A percentile compares a stretch with the other conserved stretches of the same genome.
Evolutionary conservation across 2,329 filamentous ascomycete genomes (phyloP).

Genomic region (Colletotrichum simmondsii): DNA sequence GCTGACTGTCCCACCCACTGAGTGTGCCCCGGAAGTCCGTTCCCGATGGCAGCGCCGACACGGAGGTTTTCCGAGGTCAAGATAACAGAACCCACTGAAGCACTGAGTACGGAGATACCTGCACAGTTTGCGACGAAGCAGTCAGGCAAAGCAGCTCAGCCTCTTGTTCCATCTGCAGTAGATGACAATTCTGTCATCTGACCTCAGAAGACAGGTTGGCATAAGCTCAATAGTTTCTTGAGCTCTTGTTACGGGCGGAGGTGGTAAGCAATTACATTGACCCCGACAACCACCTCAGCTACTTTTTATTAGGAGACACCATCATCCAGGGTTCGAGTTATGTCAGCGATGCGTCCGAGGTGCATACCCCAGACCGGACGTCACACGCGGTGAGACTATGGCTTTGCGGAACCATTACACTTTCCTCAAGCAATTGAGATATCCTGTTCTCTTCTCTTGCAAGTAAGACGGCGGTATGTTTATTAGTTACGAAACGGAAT

Average conservation of each 20-base stretch:
- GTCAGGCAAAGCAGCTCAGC: background rate
- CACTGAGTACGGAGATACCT: background rate
- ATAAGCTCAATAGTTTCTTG: background rate
- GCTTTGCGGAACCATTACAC: background rate
- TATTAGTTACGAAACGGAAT: background rate
- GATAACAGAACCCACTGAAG: background rate
- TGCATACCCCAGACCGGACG: constrained; percentile 5
- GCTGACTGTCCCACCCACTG: background rate
- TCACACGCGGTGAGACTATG: background rate
- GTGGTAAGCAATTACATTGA: constrained; percentile 12
- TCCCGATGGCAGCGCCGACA: constrained; percentile 2
- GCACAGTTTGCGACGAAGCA: background rate
- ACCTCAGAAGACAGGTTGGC: background rate
- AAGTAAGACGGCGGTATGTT: background rate
- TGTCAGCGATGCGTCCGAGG: background rate
- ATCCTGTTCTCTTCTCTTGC: background rate
- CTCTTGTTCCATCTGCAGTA: background rate
- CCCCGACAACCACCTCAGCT: background rate
- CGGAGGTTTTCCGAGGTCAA: constrained; percentile 27
- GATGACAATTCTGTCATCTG: background rate
- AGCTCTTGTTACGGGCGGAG: background rate
- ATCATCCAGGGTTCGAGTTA: background rate
- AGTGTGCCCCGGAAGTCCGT: constrained; percentile 1
- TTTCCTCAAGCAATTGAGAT: background rate
- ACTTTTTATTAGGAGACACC: background rate